Evolutionary conservation across 169 alveolate species (phyloP), one percentile per base, ranked within the genome.

Genomic region (Prorocentrum cordatum): DNA sequence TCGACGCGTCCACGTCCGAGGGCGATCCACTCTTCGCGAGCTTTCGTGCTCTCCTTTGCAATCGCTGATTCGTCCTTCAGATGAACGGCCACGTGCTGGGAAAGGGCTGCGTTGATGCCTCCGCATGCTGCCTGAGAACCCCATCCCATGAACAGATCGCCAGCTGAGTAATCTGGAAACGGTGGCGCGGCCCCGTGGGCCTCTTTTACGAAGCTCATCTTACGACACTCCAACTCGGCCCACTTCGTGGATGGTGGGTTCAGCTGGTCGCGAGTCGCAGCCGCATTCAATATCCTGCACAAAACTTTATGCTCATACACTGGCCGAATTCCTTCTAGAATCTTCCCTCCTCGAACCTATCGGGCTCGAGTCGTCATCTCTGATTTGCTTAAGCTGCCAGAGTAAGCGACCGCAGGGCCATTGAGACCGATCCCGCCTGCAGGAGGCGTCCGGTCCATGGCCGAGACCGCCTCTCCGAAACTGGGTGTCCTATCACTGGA

Each of bases 71-170:
- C n/a, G n/a, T n/a, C n/a, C n/a, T n/a, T n/a, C n/a, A n/a, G n/a
- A n/a, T n/a, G n/a, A n/a, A n/a, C n/a, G n/a, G n/a, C n/a, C n/a
- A n/a, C n/a, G n/a, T n/a, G n/a, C n/a, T n/a, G n/a, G n/a, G n/a
- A n/a, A n/a, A n/a, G n/a, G n/a, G n/a, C n/a, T n/a, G n/a, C n/a
- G n/a, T n/a, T n/a, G n/a, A n/a, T n/a, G n/a, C n/a, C n/a, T n/a
- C n/a, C n/a, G n/a, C n/a, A n/a, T n/a, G n/a, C n/a, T n/a, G n/a
- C n/a, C n/a, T n/a, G n/a, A n/a, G n/a, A 61, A n/a, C 35, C 1
- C 88, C 72, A 79, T 0, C 88, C 88, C 88, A 79, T 38, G 35
- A 38, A 27, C 39, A 79, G 5, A 20, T 79, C 88, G 14, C 77
- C 72, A 1, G 72, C 2, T 1, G 36, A 16, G 29, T 79, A 79